Evolutionary conservation across 768 basidiomycete genomes (phyloP).

Genomic region (Amyloporia xantha): DNA sequence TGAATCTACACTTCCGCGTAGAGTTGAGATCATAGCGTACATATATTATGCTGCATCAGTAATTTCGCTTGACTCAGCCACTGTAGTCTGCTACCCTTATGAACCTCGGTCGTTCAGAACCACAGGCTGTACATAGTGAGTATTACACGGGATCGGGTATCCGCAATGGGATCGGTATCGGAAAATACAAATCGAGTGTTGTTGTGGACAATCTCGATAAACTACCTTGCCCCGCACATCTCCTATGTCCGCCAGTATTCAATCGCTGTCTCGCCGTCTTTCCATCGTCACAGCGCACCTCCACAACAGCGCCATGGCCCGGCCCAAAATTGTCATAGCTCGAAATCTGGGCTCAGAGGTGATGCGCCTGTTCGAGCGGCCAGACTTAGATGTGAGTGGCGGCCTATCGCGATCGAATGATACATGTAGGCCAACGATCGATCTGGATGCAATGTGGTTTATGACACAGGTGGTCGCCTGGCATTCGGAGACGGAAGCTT

Average conservation of each 20-base stretch:
- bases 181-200: too few relatives aligned
- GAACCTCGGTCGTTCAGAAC: too few relatives aligned
- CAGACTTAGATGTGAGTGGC: constrained; percentile 48
- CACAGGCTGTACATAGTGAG: too few relatives aligned
- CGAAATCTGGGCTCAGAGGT: constrained; percentile 57
- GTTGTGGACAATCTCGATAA: neutral
- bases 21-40: too few relatives aligned
- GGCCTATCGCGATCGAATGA: neutral
- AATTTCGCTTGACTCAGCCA: too few relatives aligned
- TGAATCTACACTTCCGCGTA: too few relatives aligned
- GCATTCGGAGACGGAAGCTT: constrained; percentile 44
- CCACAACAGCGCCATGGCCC: constrained; percentile 9
- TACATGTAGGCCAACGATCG: neutral
- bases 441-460: neutral
- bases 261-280: neutral
- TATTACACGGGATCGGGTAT: too few relatives aligned
- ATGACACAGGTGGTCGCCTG: constrained; percentile 37
- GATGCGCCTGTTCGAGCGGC: constrained; percentile 46
- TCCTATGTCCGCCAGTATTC: neutral
- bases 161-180: too few relatives aligned
- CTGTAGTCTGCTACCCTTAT: too few relatives aligned
- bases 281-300: neutral
- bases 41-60: too few relatives aligned
- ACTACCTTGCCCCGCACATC: neutral
- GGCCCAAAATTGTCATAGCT: constrained; percentile 46